Conservation (phyloP, 164 flowering plant genomes). For the Kalanchoe fedtschenkoi region DNA sequence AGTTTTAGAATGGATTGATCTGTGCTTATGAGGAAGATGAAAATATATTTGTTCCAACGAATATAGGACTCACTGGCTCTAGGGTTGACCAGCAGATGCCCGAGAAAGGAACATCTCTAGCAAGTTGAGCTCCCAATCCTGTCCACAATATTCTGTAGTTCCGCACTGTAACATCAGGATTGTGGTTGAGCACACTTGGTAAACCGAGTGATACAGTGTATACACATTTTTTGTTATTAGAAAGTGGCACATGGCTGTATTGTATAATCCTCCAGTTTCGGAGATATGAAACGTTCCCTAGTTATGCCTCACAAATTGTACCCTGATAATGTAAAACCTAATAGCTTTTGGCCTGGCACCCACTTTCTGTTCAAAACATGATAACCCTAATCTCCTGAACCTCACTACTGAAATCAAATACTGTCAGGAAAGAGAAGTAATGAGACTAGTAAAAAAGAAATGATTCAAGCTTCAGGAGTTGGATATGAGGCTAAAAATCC, state of each 20-base stretch:
- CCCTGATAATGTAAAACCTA: background rate
- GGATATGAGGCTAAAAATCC: too few species aligned
- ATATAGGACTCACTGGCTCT: conserved; percentile 59
- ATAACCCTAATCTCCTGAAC: background rate
- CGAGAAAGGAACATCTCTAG: conserved; percentile 25
- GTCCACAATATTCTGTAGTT: too few species aligned
- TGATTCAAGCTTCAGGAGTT: background rate
- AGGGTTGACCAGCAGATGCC: conserved; percentile 97
- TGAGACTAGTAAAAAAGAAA: background rate
- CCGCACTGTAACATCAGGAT: too few species aligned
- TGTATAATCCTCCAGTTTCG: too few species aligned
- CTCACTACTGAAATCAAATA: background rate
- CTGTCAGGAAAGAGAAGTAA: background rate
- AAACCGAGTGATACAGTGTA: background rate
- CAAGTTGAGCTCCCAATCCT: too few species aligned
- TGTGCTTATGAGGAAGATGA: background rate
- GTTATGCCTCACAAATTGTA: too few species aligned
- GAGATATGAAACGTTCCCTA: too few species aligned
- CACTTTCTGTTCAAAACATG: too few species aligned
- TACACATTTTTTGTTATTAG: background rate
- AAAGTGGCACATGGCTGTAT: too few species aligned
- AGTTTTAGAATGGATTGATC: background rate
- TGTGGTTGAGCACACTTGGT: background rate
- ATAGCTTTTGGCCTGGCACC: too few species aligned
- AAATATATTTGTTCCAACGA: background rate